Evolutionary conservation across 2,329 filamentous ascomycete genomes (phyloP), one percentile per base, ranked within the genome.

Genomic region (Aspergillus alliaceus): DNA sequence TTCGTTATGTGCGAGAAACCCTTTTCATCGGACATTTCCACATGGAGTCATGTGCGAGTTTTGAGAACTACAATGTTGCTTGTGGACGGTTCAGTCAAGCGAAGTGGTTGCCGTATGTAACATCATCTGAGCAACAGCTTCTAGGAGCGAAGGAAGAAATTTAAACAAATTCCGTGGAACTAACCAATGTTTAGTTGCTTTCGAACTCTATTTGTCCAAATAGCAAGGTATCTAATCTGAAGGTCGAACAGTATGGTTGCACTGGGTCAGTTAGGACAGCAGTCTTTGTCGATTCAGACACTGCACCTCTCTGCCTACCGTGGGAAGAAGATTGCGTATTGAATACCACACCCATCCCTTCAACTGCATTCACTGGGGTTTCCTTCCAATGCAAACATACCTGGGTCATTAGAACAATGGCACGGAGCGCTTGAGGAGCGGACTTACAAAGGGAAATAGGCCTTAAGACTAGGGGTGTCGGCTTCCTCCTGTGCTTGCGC

Each of bases 361-460:
- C 25, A 25, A 14, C 14, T 18, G 27, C 22, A 24, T 18, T 35
- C 22, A 42, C 62, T 48, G 64, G 40, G 71, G 69, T 51, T 77
- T 77, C 60, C 72, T 69, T 46, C 75, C 75, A 53, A 78, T 77
- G 60, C 72, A 75, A 54, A 78, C 71, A 56, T 78, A 78, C 62
- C 75, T 78, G 49, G 27, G 15, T 25, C 31, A 65, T 75, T 49
- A 72, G 63, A 47, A 40, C 39, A 25, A 9, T 18, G 44, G 9
- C 32, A 27, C 27, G 15, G 15, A 12, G 22, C 24, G 22, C 34
- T 14, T 4, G 14, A 44, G 12, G 18, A 6, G 9, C 12, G n/a
- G 20, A 22, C 77, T 59, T 64, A 79, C 77, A 79, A 59, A 32
- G 77, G 77, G 56, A 79, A 77, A 62, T 79, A 79, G 58, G 77